phyloP scores from a whole-genome alignment of 2,329 filamentous ascomycete genomes.

The Helotiales sp. region DNA sequence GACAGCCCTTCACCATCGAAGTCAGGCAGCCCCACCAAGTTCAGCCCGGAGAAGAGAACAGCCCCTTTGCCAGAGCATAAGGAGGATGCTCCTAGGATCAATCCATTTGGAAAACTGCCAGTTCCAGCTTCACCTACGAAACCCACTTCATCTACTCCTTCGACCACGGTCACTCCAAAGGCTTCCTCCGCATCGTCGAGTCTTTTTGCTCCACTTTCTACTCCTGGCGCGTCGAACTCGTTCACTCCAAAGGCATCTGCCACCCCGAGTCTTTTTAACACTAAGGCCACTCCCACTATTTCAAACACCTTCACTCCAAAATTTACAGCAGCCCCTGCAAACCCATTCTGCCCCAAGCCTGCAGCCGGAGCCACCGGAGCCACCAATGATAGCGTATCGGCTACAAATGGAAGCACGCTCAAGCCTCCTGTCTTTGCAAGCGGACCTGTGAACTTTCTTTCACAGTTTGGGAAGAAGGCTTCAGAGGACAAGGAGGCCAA shows the following conservation, averaged over 20 bases:
- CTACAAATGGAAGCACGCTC: slow-evolving; percentile 16
- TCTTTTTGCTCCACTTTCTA: not conserved
- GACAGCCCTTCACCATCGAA: slow-evolving; percentile 33
- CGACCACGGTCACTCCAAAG: slow-evolving; percentile 12
- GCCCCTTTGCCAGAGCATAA: slow-evolving; percentile 19
- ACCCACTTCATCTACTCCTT: slow-evolving; percentile 8
- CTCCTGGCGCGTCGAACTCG: not conserved
- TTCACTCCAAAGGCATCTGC: slow-evolving; percentile 16
- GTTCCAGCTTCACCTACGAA: slow-evolving; percentile 30
- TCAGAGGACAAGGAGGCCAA: slow-evolving; percentile 30
- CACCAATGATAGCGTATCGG: not conserved
- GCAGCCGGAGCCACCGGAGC: not conserved
- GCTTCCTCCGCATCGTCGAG: not conserved
- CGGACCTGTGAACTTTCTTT: slow-evolving; percentile 30
- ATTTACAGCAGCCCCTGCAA: not conserved
- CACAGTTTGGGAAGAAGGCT: slow-evolving; percentile 36
- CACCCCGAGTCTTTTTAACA: not conserved
- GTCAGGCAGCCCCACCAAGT: slow-evolving; percentile 10
- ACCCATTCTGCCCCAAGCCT: slow-evolving; percentile 24
- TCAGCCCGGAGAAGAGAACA: slow-evolving; percentile 34
- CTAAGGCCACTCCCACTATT: not conserved
- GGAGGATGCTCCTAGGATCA: slow-evolving; percentile 33
- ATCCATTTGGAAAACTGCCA: slow-evolving; percentile 39
- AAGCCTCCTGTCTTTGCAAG: slow-evolving; percentile 36
- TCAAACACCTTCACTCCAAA: not conserved